These are phyloP conservation scores for Dianthus caryophyllus DNA, from an alignment of 148 eudicot species.

Conservation along the genomic window DNA sequence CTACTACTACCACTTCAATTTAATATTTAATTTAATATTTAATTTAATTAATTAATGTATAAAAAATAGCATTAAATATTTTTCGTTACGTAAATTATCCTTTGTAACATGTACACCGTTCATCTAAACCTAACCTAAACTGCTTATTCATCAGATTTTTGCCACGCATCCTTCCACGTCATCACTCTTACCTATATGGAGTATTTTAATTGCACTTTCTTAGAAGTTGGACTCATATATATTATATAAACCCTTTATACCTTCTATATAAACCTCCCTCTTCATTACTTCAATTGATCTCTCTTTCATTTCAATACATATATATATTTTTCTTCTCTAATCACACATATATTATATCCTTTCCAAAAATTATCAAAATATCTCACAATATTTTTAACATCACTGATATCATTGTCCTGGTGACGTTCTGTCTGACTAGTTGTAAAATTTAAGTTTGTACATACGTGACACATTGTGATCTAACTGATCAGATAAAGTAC, in stretches of 20 bases:
- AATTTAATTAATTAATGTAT: neutral
- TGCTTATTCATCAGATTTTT: neutral
- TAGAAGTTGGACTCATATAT: constrained; percentile 13
- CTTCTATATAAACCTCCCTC: constrained; percentile 11
- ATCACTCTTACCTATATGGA: neutral
- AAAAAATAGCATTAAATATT: too few species aligned
- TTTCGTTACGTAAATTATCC: neutral
- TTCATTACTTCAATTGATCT: neutral
- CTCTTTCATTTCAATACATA: constrained; percentile 9
- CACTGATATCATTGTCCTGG: too few species aligned
- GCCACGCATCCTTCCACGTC: constrained; percentile 19
- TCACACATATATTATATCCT: neutral
- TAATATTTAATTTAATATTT: neutral
- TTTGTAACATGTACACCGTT: neutral
- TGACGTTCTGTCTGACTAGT: too few species aligned
- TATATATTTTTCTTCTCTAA: neutral
- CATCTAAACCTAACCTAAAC: constrained; percentile 7
- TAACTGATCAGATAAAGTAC: too few species aligned
- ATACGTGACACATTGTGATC: too few species aligned
- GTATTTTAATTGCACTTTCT: constrained; percentile 16
- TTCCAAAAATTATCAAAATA: too few species aligned
- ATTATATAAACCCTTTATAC: neutral
- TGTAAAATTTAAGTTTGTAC: too few species aligned
- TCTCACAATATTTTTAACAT: too few species aligned
- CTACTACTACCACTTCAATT: neutral